Percentiles rank a stretch among this genome's conserved stretches.
Evolutionary conservation across 768 basidiomycete genomes (phyloP).

Genomic region (Russula foetens): DNA sequence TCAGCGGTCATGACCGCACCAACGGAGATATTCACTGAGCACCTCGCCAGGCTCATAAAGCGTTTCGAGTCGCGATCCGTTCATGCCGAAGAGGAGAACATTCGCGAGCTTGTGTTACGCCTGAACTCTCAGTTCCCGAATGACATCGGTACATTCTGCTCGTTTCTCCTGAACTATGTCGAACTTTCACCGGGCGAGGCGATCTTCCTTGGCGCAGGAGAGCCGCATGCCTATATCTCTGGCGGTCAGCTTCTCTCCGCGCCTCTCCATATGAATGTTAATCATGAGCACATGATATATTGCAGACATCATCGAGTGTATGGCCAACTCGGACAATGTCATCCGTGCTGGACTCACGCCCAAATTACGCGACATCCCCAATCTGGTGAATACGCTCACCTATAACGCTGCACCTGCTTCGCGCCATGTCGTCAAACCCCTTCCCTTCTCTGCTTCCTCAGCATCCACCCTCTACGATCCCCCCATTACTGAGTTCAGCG

Average conservation of each 20-base stretch:
- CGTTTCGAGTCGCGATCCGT: slow-evolving; percentile 48
- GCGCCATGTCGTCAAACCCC: slow-evolving; percentile 63
- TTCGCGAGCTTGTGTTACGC: slow-evolving; percentile 54
- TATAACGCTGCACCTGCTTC: slow-evolving; percentile 65
- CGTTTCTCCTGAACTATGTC: slow-evolving; percentile 84
- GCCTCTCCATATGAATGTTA: neutral
- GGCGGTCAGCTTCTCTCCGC: slow-evolving; percentile 53
- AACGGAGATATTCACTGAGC: slow-evolving; percentile 37
- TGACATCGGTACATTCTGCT: slow-evolving; percentile 91
- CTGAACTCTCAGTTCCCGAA: slow-evolving; percentile 74
- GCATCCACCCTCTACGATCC: slow-evolving; percentile 71
- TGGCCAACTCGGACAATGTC: slow-evolving; percentile 99
- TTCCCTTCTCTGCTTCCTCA: slow-evolving; percentile 31
- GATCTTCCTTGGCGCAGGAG: slow-evolving; percentile 91
- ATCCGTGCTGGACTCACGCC: slow-evolving; percentile 97
- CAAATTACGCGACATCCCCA: slow-evolving; percentile 89
- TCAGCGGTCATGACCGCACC: slow-evolving; percentile 79
- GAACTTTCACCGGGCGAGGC: slow-evolving; percentile 75
- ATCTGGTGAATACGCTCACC: slow-evolving; percentile 80
- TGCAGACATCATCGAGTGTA: slow-evolving; percentile 94
- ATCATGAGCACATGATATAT: neutral
- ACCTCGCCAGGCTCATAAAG: slow-evolving; percentile 48
- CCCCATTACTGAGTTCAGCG: slow-evolving; percentile 89
- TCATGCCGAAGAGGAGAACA: slow-evolving; percentile 35
- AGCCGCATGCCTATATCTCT: slow-evolving; percentile 92